A percentile compares a stretch with the other conserved stretches of the same genome.
Evolutionary conservation across 257 asterid species (phyloP).

Genomic region (Jaltomata sinuosa): DNA sequence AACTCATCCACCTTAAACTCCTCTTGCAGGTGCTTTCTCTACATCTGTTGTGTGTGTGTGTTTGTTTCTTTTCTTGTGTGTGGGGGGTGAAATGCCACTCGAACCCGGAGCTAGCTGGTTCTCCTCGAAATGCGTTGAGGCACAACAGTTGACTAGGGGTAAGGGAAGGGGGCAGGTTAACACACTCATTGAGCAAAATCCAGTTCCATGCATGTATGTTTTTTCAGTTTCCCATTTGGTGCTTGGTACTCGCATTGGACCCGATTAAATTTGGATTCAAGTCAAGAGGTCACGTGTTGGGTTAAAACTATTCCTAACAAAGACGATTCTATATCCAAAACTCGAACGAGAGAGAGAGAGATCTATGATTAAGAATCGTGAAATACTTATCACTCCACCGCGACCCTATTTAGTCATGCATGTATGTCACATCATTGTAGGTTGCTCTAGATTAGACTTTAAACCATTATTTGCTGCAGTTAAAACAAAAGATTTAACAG

Average conservation of each 20-base stretch:
- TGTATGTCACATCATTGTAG: neutral
- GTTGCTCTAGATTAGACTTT: neutral
- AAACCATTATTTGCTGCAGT: neutral
- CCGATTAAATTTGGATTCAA: neutral
- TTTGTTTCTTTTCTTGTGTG: neutral
- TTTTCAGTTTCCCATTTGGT: no score
- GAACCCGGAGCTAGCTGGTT: no score
- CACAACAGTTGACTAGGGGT: no score
- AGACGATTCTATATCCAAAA: neutral
- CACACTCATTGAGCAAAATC: neutral
- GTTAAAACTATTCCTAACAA: neutral
- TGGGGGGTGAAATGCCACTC: no score
- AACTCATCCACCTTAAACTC: slow-evolving; percentile 39
- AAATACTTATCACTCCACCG: neutral
- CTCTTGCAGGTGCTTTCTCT: slow-evolving; percentile 45
- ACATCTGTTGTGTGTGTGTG: neutral
- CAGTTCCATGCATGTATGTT: neutral
- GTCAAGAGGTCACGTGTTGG: no score
- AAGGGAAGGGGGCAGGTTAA: neutral
- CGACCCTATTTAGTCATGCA: neutral
- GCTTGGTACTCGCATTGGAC: neutral
- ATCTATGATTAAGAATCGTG: neutral
- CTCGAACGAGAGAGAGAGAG: neutral
- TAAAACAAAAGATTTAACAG: neutral
- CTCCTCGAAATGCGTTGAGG: no score